phyloP scores from a whole-genome alignment of 2,329 filamentous ascomycete genomes.

The Beauveria varroae region DNA sequence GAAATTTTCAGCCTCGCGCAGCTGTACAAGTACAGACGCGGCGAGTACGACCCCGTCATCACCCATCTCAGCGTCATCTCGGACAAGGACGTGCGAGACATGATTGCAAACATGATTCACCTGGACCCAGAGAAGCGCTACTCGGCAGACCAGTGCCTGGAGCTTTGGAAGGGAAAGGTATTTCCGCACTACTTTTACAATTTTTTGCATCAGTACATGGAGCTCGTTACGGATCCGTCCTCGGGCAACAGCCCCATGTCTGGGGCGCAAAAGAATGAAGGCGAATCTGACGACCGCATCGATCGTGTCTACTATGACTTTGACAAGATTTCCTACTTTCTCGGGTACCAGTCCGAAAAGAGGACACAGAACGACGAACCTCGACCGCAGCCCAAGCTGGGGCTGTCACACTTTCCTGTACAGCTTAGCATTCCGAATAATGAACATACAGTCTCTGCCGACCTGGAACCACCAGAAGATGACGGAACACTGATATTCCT shows the following conservation, averaged over 20 bases:
- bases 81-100: conserved; percentile 76
- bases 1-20: conserved; percentile 98
- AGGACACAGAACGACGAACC: conserved; percentile 25
- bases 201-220: conserved; percentile 97
- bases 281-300: conserved; percentile 88
- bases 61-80: conserved; percentile 79
- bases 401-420: conserved; percentile 65
- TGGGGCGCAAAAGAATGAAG: conserved; percentile 60
- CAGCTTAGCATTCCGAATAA: conserved; percentile 82
- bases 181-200: conserved; percentile 97
- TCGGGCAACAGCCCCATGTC: conserved; percentile 68
- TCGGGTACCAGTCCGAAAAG: conserved; percentile 60
- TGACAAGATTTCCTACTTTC: conserved; percentile 93
- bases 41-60: conserved; percentile 83
- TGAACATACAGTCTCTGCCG: conserved; percentile 58
- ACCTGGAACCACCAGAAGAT: conserved; percentile 58
- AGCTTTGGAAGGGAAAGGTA: conserved; percentile 84
- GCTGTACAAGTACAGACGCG: conserved; percentile 86
- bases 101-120: conserved; percentile 95
- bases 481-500: conserved; percentile 92
- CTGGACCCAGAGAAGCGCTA: conserved; percentile 87
- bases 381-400: conserved; percentile 33
- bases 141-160: conserved; percentile 86
- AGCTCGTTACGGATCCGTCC: conserved; percentile 83
- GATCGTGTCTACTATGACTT: conserved; percentile 91